Evolutionary conservation across 345 rosid species (phyloP), one percentile per base, ranked within the genome.

Genomic region (Nephelium lappaceum): DNA sequence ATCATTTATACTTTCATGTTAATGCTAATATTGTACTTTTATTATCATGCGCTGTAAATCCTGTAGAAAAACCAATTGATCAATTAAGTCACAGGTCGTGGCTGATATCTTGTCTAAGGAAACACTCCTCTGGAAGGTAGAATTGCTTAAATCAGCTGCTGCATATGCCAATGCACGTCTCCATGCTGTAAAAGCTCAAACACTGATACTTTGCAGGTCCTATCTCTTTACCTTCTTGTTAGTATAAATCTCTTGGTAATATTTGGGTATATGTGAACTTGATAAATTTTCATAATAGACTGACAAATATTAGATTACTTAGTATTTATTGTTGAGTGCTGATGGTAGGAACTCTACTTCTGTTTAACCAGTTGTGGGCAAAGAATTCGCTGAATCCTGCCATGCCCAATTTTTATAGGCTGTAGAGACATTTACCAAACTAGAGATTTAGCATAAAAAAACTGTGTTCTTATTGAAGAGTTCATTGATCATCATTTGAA

Each of bases 191-290:
- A 85, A 81, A 77, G 95, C 94, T 68, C 86, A 91, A 80, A 86
- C 84, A 27, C 85, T 93, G 47, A 71, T 93, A 73, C 92, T 93
- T 80, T 81, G 82, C 21, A 93, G 95, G 97, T 91, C 58, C 39
- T 42, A 67, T 70, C n/a, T 45, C 74, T 47, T 72, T 64, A 24
- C 60, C 58, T 19, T 60, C 14, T 23, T 60, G 14, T 11, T 24
- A 64, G 27, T 24, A 64, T 36, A 66, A 27, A 36, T 66, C 36
- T 24, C 18, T 16, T 66, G 45, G 19, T 24, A 16, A 66, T 36
- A 27, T 66, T 16, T 15, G 42, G 31, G 3, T 12, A 12, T 11
- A 6, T 66, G 69, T 66, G 42, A 66, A 65, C 38, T 65, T 65
- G 8, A 14, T 18, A 31, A 31, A 31, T 23, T 25, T 16, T 25